These are phyloP conservation scores for Blastomyces percursus DNA, from an alignment of 2,329 filamentous ascomycete genomes.

Conservation along the genomic window DNA sequence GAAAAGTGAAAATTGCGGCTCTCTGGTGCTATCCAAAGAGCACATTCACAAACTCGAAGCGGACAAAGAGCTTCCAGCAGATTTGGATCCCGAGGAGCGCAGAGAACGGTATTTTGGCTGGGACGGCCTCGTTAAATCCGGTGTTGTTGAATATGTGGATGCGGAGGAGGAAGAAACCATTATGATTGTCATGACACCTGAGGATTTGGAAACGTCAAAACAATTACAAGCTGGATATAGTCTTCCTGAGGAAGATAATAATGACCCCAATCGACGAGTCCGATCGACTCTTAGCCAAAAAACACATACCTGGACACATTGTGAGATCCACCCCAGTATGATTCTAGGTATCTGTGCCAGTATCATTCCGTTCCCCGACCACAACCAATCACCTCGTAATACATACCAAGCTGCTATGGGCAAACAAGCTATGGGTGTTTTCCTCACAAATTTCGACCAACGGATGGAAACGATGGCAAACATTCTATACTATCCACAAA, in stretches of 20 bases:
- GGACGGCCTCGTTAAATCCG: conserved; percentile 71
- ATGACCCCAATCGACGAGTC: conserved; percentile 72
- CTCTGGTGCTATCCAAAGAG: conserved; percentile 73
- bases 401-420: conserved; percentile 99
- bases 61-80: conserved; percentile 55
- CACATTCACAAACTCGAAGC: conserved; percentile 66
- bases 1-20: conserved; percentile 62
- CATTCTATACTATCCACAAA: conserved; percentile 97
- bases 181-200: conserved; percentile 99
- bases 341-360: conserved; percentile 96
- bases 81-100: conserved; percentile 48
- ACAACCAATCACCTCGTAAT: conserved; percentile 96
- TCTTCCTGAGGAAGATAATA: conserved; percentile 49
- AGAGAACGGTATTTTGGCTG: conserved; percentile 63
- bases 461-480: conserved; percentile 99
- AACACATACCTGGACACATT: conserved; percentile 91
- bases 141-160: conserved; percentile 91
- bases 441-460: conserved; percentile 90
- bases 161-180: conserved; percentile 97
- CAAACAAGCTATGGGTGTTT: conserved; percentile 99
- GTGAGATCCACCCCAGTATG: conserved; percentile 99
- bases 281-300: conserved; percentile 79
- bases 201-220: conserved; percentile 74
- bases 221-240: conserved; percentile 56
- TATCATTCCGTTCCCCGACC: conserved; percentile 98